A percentile compares a stretch with the other conserved stretches of the same genome.
Evolutionary conservation across 306 rosid species (phyloP).

Genomic region (Dryas alaskensis): DNA sequence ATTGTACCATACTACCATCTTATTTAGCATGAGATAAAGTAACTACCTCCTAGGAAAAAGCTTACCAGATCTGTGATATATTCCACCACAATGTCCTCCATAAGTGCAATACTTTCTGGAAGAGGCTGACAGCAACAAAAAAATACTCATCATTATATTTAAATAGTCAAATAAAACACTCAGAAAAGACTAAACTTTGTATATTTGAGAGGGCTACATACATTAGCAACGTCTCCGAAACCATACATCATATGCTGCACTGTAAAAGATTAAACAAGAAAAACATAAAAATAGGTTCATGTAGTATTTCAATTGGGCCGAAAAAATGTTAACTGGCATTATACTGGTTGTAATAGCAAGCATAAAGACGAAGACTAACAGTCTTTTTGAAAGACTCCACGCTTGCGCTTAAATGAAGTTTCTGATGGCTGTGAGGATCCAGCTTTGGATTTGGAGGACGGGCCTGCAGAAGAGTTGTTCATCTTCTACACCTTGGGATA

Average conservation of each 20-base stretch:
- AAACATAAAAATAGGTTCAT: background rate
- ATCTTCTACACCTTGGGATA: constrained; percentile 24
- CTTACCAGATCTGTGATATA: constrained; percentile 80
- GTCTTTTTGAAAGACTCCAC: constrained; percentile 90
- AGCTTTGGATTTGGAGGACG: constrained; percentile 64
- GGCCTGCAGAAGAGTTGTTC: constrained; percentile 54
- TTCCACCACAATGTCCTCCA: constrained; percentile 91
- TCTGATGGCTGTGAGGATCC: constrained; percentile 80
- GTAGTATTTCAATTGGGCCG: no score
- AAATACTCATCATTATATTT: background rate
- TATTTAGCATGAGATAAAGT: background rate
- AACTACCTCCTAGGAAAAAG: background rate
- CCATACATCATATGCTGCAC: constrained; percentile 99
- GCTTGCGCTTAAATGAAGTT: constrained; percentile 72
- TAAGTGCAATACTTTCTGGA: constrained; percentile 82
- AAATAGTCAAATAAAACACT: background rate
- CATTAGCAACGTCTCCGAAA: constrained; percentile 88
- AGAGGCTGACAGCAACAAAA: constrained; percentile 57
- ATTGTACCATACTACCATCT: background rate
- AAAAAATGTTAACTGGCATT: no score
- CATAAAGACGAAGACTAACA: constrained; percentile 28
- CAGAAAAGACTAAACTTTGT: background rate
- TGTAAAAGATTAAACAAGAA: constrained; percentile 20
- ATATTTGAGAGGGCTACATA: constrained; percentile 30
- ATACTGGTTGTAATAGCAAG: background rate